Base-by-base conservation (phyloP, 164 flowering plant species). In the Protea cynaroides region DNA sequence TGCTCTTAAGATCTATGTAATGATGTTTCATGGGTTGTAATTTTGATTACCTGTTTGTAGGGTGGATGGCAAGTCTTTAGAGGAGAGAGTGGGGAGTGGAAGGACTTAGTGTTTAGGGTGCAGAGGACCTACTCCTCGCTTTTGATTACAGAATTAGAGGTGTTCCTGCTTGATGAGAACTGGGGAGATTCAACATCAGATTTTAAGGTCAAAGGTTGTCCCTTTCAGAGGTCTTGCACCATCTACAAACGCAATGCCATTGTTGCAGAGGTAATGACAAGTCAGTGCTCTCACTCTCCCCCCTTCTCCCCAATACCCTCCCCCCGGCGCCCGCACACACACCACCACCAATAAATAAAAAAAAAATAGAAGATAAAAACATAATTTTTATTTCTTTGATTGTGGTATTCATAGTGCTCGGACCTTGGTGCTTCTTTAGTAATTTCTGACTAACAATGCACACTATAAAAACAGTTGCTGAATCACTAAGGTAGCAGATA, bases 171-270 rank as follows among this genome's bases (percentile, higher is more conserved):
- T 55, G 78, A 69, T 37, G 79, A 71, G 62, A 69, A 65, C 61
- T 57, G 34, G 18, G 73, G 56, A 55, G 80, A 64, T 6, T 51
- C 69, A 14, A 22, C 22, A 0, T 40, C 80, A 9, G 64, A 67
- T 25, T 71, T 84, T 57, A 79, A 36, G 70, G 59, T 84, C 55
- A 86, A 59, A 77, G 97, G 96, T 36, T 75, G 65, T 57, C 81
- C 80, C 11, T 88, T 81, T 64, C 78, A 77, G 49, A 80, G 84
- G 78, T 78, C 95, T 8, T 90, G 97, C 68, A 82, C 90, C 54
- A 75, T 90, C 50, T 88, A 82, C 62, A 72, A 56, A 68, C 86
- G 76, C 58, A 62, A 81, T 55, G 76, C 82, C 60, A 81, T 90
- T 15, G 65, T 85, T 0, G 97, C 95, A 19, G 86, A 90, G 95